A percentile compares a stretch with the other conserved stretches of the same genome.
Conservation (phyloP, 305 asterid species). For the Salvia sclarea region DNA sequence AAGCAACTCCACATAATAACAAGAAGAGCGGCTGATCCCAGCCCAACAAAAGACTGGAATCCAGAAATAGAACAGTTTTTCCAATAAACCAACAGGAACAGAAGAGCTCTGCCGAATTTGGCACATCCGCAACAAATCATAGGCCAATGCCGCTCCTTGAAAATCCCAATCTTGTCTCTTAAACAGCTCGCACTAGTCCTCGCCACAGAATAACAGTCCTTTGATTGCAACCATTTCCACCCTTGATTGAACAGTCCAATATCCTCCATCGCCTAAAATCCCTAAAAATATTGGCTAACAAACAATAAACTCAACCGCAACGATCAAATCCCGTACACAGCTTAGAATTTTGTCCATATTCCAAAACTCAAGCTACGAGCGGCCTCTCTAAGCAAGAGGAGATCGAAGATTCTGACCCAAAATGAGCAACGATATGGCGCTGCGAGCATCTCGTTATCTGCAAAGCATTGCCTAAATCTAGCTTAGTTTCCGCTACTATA, state of each 20-base stretch:
- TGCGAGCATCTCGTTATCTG: constrained; percentile 34
- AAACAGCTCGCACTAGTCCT: constrained; percentile 53
- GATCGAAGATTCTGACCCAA: constrained; percentile 33
- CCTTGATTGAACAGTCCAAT: constrained; percentile 91
- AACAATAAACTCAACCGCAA: constrained; percentile 35
- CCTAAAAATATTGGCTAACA: constrained; percentile 29
- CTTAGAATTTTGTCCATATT: constrained; percentile 27
- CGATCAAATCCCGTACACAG: constrained; percentile 27
- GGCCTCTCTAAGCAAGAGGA: constrained; percentile 30
- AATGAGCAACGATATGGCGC: constrained; percentile 29
- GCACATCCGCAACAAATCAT: constrained; percentile 81
- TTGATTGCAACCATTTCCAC: constrained; percentile 87
- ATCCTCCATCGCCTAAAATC: constrained; percentile 78
- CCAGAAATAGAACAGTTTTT: constrained; percentile 72
- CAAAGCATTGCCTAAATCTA: constrained; percentile 34
- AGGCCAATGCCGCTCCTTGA: constrained; percentile 93
- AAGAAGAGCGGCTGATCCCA: constrained; percentile 90
- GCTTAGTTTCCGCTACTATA: constrained; percentile 31
- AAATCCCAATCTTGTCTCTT: constrained; percentile 73
- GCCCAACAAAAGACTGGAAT: constrained; percentile 61
- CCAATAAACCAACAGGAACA: constrained; percentile 74
- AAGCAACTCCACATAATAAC: constrained; percentile 98
- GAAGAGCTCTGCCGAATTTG: constrained; percentile 50
- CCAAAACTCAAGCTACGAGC: constrained; percentile 25
- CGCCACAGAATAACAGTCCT: constrained; percentile 67